These are phyloP conservation scores for Deinandra increscens DNA, from an alignment of 129 eudicot species.

Conservation along the genomic window DNA sequence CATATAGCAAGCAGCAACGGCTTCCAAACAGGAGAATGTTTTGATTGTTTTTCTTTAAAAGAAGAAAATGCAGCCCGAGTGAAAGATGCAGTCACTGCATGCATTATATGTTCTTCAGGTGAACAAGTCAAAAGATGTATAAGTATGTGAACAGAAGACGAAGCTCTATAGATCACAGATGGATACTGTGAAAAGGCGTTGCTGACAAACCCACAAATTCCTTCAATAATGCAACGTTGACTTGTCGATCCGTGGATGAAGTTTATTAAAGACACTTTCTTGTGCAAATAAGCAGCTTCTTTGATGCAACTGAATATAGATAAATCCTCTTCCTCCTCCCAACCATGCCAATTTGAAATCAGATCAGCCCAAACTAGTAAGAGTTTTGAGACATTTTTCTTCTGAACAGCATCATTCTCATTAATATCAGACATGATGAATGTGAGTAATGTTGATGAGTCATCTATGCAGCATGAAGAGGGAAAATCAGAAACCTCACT, in stretches of 20 bases:
- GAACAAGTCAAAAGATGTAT: conserved; percentile 43
- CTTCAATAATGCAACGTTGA: conserved; percentile 50
- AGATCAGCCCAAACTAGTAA: conserved; percentile 56
- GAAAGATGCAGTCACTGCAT: conserved; percentile 41
- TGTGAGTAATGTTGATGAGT: conserved; percentile 59
- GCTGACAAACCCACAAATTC: conserved; percentile 48
- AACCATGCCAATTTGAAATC: conserved; percentile 55
- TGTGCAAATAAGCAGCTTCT: conserved; percentile 52
- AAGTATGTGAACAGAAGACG: conserved; percentile 54
- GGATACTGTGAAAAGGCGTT: conserved; percentile 64
- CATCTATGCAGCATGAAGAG: conserved; percentile 55
- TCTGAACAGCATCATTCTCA: conserved; percentile 31
- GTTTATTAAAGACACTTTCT: conserved; percentile 32
- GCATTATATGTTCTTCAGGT: conserved; percentile 46
- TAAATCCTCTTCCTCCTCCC: conserved; percentile 77
- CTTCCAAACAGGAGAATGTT: conserved; percentile 64
- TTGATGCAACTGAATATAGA: conserved; percentile 61
- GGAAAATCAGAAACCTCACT: conserved; percentile 32
- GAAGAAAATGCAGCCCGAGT: conserved; percentile 54
- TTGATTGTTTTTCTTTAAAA: conserved; percentile 45
- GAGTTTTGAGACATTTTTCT: conserved; percentile 46
- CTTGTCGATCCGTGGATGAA: conserved; percentile 40
- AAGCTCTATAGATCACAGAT: conserved; percentile 59
- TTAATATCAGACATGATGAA: conserved; percentile 49
- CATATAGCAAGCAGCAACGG: conserved; percentile 66